Evolutionary conservation across 164 flowering plant genomes (phyloP).

Genomic region (Annona squamosa): DNA sequence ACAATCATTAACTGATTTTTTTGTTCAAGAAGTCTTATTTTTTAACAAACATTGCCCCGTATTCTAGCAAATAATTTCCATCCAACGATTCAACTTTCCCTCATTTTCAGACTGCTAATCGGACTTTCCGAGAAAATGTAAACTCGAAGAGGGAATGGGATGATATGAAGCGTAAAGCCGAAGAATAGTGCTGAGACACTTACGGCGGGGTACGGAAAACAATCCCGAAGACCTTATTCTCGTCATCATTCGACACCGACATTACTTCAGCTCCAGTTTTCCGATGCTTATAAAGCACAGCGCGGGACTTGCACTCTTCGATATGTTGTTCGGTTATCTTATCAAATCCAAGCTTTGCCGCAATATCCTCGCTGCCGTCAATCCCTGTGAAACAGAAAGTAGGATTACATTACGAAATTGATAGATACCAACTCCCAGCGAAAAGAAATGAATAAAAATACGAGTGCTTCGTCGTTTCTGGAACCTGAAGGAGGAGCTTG

Average conservation of each 20-base stretch:
- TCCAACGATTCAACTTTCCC: too few species aligned
- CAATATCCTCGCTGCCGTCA: constrained; percentile 45
- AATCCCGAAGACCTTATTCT: constrained; percentile 95
- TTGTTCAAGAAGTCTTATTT: too few species aligned
- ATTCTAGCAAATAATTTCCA: too few species aligned
- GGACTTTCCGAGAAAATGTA: background rate
- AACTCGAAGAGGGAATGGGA: background rate
- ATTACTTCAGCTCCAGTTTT: constrained; percentile 88
- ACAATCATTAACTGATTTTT: too few species aligned
- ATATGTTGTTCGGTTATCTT: constrained; percentile 76
- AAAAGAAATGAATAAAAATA: too few species aligned
- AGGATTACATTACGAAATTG: background rate
- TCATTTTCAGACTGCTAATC: too few species aligned
- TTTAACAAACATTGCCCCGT: too few species aligned
- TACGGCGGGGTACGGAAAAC: constrained; percentile 96
- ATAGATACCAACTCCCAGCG: background rate
- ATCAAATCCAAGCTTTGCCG: constrained; percentile 78
- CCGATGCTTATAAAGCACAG: constrained; percentile 73
- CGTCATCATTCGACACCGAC: constrained; percentile 87
- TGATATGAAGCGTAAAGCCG: background rate
- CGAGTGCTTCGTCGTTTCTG: background rate
- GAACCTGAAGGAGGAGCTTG: constrained; percentile 43
- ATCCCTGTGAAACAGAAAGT: constrained; percentile 29
- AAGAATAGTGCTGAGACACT: constrained; percentile 21
- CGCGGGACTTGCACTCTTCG: constrained; percentile 79